These are phyloP conservation scores for Arthrobotrys musiformis DNA, from an alignment of 2,329 filamentous ascomycete genomes.

Conservation along the genomic window DNA sequence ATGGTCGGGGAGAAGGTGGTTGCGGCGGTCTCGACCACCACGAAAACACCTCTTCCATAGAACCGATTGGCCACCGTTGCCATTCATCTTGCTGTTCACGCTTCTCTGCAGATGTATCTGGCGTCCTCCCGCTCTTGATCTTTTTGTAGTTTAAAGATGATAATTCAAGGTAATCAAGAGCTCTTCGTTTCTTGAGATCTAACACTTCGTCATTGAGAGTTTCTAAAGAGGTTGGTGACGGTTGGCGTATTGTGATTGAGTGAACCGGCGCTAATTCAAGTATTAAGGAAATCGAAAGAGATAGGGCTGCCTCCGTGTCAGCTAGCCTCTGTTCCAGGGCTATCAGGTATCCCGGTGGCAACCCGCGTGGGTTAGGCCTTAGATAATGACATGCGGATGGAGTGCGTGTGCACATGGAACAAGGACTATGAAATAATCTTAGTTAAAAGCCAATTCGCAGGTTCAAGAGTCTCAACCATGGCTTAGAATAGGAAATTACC, in stretches of 20 bases:
- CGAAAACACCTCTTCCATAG: constrained; percentile 28
- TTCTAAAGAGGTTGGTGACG: not conserved
- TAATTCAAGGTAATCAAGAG: constrained; percentile 16
- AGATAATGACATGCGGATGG: constrained; percentile 40
- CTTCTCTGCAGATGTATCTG: constrained; percentile 37
- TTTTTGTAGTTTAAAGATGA: constrained; percentile 3
- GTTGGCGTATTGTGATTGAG: not conserved
- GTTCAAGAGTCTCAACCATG: not conserved
- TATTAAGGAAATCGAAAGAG: constrained; percentile 22
- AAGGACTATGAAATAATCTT: constrained; percentile 19
- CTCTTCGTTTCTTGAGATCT: constrained; percentile 6
- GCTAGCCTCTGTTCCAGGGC: constrained; percentile 43
- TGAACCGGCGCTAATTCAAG: constrained; percentile 17
- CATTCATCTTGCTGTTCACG: constrained; percentile 43
- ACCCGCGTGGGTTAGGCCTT: constrained; percentile 33
- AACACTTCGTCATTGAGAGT: constrained; percentile 6
- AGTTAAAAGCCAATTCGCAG: not conserved
- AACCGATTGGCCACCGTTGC: constrained; percentile 32
- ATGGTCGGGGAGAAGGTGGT: not conserved
- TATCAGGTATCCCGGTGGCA: constrained; percentile 37
- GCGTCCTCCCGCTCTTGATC: constrained; percentile 2
- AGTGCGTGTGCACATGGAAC: constrained; percentile 35
- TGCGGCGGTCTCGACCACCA: constrained; percentile 19
- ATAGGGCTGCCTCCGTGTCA: constrained; percentile 34
- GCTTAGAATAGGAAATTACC: not conserved